phyloP scores from a whole-genome alignment of 2,329 filamentous ascomycete genomes.

The Cryphonectria naterciae region DNA sequence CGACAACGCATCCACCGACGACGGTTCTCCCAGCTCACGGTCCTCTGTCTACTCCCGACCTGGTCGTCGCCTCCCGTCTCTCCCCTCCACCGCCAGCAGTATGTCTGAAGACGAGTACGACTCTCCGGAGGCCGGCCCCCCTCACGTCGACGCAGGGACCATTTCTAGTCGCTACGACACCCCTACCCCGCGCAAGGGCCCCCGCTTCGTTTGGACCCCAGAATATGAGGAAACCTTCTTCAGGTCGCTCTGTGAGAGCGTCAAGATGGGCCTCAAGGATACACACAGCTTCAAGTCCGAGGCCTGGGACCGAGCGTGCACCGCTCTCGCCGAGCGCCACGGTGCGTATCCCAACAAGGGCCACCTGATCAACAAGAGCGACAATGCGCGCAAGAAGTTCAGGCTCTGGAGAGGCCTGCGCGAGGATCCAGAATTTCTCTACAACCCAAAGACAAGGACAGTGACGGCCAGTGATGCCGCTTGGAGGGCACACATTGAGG shows the following conservation, averaged over 20 bases:
- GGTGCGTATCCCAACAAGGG: conserved; percentile 62
- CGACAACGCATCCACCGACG: not conserved
- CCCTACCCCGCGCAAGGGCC: conserved; percentile 40
- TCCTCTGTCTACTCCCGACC: conserved; percentile 12
- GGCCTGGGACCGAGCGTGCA: conserved; percentile 62
- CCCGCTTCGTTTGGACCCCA: conserved; percentile 64
- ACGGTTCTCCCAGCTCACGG: not conserved
- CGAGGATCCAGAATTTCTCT: conserved; percentile 61
- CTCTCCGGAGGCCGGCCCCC: conserved; percentile 29
- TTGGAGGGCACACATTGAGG: conserved; percentile 62
- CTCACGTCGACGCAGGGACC: conserved; percentile 25
- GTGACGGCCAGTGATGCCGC: conserved; percentile 61
- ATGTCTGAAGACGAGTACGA: conserved; percentile 42
- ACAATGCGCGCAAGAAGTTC: conserved; percentile 66
- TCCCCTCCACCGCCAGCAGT: conserved; percentile 21
- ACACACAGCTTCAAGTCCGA: conserved; percentile 64
- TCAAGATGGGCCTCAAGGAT: conserved; percentile 55
- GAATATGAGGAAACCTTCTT: conserved; percentile 65
- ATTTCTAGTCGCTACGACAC: conserved; percentile 33
- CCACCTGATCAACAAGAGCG: conserved; percentile 66
- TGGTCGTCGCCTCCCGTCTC: conserved; percentile 13
- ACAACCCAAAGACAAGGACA: conserved; percentile 53
- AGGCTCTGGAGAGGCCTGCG: conserved; percentile 63
- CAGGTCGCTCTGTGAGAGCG: conserved; percentile 62
- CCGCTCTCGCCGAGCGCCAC: conserved; percentile 58